Percentiles rank a stretch among this genome's conserved stretches.
Evolutionary conservation across 768 basidiomycete species (phyloP).

Genomic region (Amanita muscaria): DNA sequence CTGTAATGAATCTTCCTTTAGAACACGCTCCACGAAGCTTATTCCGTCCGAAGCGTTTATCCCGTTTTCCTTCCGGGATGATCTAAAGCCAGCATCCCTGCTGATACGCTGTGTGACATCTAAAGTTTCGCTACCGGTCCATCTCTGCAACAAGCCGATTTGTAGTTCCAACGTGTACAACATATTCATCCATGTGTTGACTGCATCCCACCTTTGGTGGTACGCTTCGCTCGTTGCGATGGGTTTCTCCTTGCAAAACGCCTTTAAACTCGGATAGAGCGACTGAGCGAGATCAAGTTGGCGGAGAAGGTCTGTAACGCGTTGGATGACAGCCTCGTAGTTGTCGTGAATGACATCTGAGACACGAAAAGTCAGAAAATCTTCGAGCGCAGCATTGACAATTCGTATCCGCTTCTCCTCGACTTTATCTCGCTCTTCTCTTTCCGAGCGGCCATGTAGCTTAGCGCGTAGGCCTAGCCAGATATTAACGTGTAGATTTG

Average conservation of each 20-base stretch:
- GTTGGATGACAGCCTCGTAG: constrained; percentile 42
- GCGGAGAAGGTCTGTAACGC: constrained; percentile 58
- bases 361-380: constrained; percentile 71
- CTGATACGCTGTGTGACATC: constrained; percentile 78
- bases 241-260: constrained; percentile 73
- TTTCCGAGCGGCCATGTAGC: constrained; percentile 68
- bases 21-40: constrained; percentile 86
- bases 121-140: constrained; percentile 90
- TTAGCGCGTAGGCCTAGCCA: constrained; percentile 91
- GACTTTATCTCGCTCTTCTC: constrained; percentile 72
- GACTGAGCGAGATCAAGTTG: constrained; percentile 78
- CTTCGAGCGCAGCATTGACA: constrained; percentile 78
- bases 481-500: constrained; percentile 56
- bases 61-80: constrained; percentile 17
- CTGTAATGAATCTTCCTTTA: constrained; percentile 96
- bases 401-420: constrained; percentile 77
- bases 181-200: constrained; percentile 90
- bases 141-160: constrained; percentile 71
- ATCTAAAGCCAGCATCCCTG: constrained; percentile 42
- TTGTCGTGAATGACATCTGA: constrained; percentile 25
- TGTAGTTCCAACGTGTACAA: constrained; percentile 78
- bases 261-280: constrained; percentile 78
- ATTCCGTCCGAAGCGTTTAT: constrained; percentile 45
- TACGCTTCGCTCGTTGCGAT: constrained; percentile 57
- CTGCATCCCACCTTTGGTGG: constrained; percentile 77